These are phyloP conservation scores for Candida palmyrensis DNA, from an alignment of 805 yeast species.

Conservation along the genomic window DNA sequence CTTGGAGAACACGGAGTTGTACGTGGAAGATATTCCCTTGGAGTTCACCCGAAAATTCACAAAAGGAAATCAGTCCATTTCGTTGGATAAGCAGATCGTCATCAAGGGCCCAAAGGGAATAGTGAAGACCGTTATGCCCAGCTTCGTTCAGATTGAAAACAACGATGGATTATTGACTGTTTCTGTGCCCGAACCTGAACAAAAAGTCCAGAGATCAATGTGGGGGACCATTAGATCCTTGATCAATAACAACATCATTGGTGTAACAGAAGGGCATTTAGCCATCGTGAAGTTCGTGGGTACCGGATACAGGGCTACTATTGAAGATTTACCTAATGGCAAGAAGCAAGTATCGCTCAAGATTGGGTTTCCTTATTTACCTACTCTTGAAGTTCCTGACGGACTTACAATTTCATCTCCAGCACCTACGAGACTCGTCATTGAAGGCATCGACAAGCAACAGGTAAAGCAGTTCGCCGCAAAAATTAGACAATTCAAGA, in stretches of 20 bases:
- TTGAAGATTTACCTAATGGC: conserved; percentile 52
- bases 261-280: conserved; percentile 91
- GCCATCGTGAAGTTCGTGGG: conserved; percentile 88
- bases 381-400: conserved; percentile 71
- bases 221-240: conserved; percentile 93
- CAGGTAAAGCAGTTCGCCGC: conserved; percentile 87
- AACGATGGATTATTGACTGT: conserved; percentile 44
- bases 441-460: conserved; percentile 87
- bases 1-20: conserved; percentile 54
- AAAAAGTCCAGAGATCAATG: conserved; percentile 72
- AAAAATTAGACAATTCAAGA: conserved; percentile 74
- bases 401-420: conserved; percentile 75
- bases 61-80: conserved; percentile 59
- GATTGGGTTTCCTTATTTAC: conserved; percentile 82
- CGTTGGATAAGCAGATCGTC: conserved; percentile 52
- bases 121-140: conserved; percentile 61
- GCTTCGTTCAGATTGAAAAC: conserved; percentile 50
- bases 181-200: conserved; percentile 48
- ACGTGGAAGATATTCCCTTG: conserved; percentile 42
- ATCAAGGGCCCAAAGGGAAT: conserved; percentile 77
- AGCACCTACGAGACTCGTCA: conserved; percentile 74
- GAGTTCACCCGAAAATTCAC: conserved; percentile 55
- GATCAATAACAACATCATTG: conserved; percentile 71
- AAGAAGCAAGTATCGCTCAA: conserved; percentile 64
- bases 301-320: conserved; percentile 89